These are phyloP conservation scores for Clarkia xantiana DNA, from an alignment of 345 rosid genomes.

Conservation along the genomic window DNA sequence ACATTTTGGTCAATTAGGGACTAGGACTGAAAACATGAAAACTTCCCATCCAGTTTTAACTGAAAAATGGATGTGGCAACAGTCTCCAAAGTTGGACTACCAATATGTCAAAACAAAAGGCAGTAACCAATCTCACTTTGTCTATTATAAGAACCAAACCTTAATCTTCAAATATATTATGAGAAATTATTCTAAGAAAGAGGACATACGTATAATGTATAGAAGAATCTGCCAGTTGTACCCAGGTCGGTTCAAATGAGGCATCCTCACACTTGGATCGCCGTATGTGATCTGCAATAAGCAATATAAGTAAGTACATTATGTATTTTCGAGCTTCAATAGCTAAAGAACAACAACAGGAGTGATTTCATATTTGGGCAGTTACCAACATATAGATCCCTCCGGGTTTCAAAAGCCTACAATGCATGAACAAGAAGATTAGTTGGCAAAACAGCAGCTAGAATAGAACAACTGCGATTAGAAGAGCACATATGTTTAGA, in stretches of 20 bases:
- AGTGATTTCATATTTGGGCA: slow-evolving; percentile 8
- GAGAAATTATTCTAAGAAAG: background rate
- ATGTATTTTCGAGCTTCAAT: slow-evolving; percentile 5
- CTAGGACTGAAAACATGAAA: too few relatives aligned
- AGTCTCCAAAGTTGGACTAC: too few relatives aligned
- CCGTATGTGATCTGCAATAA: slow-evolving; percentile 77
- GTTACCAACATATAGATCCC: slow-evolving; percentile 88
- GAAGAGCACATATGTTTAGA: too few relatives aligned
- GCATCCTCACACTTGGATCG: slow-evolving; percentile 85
- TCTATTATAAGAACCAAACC: too few relatives aligned
- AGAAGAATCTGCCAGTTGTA: slow-evolving; percentile 64
- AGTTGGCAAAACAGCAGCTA: too few relatives aligned
- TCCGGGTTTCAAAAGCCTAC: slow-evolving; percentile 78
- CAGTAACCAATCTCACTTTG: too few relatives aligned
- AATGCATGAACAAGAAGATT: slow-evolving; percentile 13
- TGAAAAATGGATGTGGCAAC: too few relatives aligned
- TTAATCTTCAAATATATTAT: too few relatives aligned
- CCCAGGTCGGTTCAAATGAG: slow-evolving; percentile 42
- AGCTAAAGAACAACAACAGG: background rate
- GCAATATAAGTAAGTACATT: slow-evolving; percentile 4
- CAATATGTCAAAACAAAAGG: too few relatives aligned
- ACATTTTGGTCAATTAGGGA: too few relatives aligned
- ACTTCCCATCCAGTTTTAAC: too few relatives aligned
- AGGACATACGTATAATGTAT: slow-evolving; percentile 68
- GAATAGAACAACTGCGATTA: too few relatives aligned